Conservation (phyloP, 495 filamentous ascomycete genomes). For the Evernia prunastri region DNA sequence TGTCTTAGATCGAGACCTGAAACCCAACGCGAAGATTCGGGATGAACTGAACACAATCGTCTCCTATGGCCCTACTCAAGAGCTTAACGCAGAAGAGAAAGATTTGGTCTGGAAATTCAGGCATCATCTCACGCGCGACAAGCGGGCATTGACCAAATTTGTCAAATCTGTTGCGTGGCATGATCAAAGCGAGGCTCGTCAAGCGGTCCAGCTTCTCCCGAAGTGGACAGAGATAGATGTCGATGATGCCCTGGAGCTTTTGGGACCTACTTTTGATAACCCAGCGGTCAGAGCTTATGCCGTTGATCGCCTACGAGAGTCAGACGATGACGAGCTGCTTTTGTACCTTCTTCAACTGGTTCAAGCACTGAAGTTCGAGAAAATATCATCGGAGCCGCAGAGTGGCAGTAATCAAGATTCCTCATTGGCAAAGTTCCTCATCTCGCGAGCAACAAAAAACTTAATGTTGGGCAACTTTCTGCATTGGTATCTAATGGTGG, state of each 20-base stretch:
- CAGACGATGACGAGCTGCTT: slow-evolving; percentile 88
- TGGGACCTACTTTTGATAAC: slow-evolving; percentile 89
- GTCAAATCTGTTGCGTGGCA: slow-evolving; percentile 95
- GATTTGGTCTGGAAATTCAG: slow-evolving; percentile 96
- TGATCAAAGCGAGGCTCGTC: slow-evolving; percentile 75
- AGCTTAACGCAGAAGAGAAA: slow-evolving; percentile 81
- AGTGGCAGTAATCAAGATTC: slow-evolving; percentile 70
- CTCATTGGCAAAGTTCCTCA: slow-evolving; percentile 83
- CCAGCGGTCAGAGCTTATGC: slow-evolving; percentile 83
- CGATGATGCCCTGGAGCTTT: slow-evolving; percentile 89
- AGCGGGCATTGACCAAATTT: slow-evolving; percentile 91
- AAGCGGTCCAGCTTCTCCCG: slow-evolving; percentile 81
- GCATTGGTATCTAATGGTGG: slow-evolving; percentile 98
- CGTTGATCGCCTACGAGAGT: slow-evolving; percentile 81
- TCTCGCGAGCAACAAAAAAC: slow-evolving; percentile 75
- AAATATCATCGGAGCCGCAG: slow-evolving; percentile 50
- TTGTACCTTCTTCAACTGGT: slow-evolving; percentile 93
- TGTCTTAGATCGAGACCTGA: slow-evolving; percentile 84
- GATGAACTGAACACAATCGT: slow-evolving; percentile 90
- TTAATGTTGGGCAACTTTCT: slow-evolving; percentile 89
- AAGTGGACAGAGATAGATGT: slow-evolving; percentile 98
- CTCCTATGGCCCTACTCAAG: slow-evolving; percentile 86
- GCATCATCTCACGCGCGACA: slow-evolving; percentile 87
- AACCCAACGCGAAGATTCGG: slow-evolving; percentile 91
- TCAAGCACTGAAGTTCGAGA: slow-evolving; percentile 94